phyloP scores from a whole-genome alignment of 306 rosid genomes.

The Mimosa pudica region DNA sequence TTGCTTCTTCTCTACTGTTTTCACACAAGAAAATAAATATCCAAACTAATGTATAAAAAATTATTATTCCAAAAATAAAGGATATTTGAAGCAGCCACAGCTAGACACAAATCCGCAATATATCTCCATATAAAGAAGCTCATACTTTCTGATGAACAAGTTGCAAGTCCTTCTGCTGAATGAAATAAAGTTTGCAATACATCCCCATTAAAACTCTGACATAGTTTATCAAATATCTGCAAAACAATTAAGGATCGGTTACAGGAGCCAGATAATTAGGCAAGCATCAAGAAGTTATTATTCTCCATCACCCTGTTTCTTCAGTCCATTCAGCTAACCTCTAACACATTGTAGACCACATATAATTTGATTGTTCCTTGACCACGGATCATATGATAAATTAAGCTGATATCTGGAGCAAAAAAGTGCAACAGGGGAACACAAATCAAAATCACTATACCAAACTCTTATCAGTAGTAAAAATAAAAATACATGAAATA shows the following conservation, averaged over 20 bases:
- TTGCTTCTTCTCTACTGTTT: neutral
- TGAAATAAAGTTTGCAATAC: conserved; percentile 89
- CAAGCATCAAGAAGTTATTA: conserved; percentile 21
- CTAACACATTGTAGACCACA: conserved; percentile 94
- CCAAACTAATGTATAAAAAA: conserved; percentile 20
- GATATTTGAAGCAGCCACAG: conserved; percentile 94
- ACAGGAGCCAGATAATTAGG: conserved; percentile 28
- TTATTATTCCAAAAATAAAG: conserved; percentile 41
- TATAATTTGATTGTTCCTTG: conserved; percentile 94
- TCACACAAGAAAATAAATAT: conserved; percentile 31
- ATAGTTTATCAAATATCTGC: conserved; percentile 97
- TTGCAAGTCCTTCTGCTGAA: conserved; percentile 90
- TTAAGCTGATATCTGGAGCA: conserved; percentile 88
- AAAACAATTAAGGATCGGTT: conserved; percentile 43
- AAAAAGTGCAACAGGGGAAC: conserved; percentile 18
- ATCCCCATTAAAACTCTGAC: conserved; percentile 92
- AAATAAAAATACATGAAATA: conserved; percentile 19
- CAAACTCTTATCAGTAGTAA: conserved; percentile 13
- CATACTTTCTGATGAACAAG: conserved; percentile 63
- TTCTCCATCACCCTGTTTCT: conserved; percentile 17
- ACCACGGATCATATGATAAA: conserved; percentile 99
- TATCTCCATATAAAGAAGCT: conserved; percentile 86
- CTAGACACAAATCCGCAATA: conserved; percentile 71
- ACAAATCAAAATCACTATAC: conserved; percentile 32
- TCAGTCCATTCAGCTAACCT: conserved; percentile 61